Evolutionary conservation across 768 basidiomycete species (phyloP).

Genomic region (Leccinum arenicola): DNA sequence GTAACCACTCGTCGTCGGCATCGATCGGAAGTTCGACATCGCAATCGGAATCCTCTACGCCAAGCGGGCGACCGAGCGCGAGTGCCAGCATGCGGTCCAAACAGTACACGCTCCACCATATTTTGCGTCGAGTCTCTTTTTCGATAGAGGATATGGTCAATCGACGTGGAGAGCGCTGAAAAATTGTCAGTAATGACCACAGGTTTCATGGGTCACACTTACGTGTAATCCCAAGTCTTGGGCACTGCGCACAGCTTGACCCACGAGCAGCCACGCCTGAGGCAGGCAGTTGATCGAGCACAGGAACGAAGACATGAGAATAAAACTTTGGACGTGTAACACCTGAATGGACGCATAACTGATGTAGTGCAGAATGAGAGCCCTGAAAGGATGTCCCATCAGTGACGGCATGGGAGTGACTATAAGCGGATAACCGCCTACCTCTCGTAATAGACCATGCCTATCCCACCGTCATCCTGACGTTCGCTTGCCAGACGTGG

Average conservation of each 20-base stretch:
- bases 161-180: conserved; percentile 78
- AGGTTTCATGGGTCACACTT: conserved; percentile 33
- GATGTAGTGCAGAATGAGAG: conserved; percentile 89
- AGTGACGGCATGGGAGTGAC: conserved; percentile 1
- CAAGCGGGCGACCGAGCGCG: conserved; percentile 83
- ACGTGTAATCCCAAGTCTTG: conserved; percentile 93
- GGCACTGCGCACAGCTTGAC: conserved; percentile 85
- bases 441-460: conserved; percentile 89
- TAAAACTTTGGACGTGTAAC: conserved; percentile 86
- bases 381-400: conserved; percentile 42
- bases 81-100: conserved; percentile 91
- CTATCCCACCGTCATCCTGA: conserved; percentile 78
- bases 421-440: conserved; percentile 33
- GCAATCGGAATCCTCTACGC: conserved; percentile 86
- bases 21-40: conserved; percentile 84
- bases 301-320: conserved; percentile 85
- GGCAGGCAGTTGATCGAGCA: conserved; percentile 93
- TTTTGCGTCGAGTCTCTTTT: conserved; percentile 86
- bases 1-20: conserved; percentile 76
- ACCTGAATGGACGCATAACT: conserved; percentile 83
- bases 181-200: conserved; percentile 16
- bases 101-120: conserved; percentile 94
- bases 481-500: conserved; percentile 58
- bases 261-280: conserved; percentile 90
- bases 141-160: conserved; percentile 68